These are phyloP conservation scores for Fusarium poae DNA, from an alignment of 2,329 filamentous ascomycete species.

Conservation along the genomic window DNA sequence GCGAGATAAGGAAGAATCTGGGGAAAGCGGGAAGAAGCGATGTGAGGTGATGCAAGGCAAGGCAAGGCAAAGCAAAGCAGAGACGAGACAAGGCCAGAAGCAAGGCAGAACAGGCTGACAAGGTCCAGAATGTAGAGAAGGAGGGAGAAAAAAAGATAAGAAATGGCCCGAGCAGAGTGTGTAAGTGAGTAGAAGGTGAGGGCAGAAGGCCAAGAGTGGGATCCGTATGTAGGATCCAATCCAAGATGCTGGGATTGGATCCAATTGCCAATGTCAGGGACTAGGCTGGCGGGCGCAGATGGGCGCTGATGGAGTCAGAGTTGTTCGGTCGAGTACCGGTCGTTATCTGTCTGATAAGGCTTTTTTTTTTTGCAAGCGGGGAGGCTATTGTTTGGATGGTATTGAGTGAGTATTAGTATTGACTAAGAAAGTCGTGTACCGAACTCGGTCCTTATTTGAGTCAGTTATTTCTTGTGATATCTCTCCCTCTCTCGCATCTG, in stretches of 20 bases:
- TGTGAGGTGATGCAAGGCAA: constrained; percentile 23
- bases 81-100: constrained; percentile 24
- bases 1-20: constrained; percentile 49
- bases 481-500: not conserved
- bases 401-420: constrained; percentile 25
- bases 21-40: constrained; percentile 46
- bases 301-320: constrained; percentile 48
- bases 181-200: constrained; percentile 43
- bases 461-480: constrained; percentile 15
- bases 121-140: constrained; percentile 18
- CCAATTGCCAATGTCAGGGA: constrained; percentile 42
- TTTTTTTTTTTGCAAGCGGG: constrained; percentile 42
- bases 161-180: constrained; percentile 40
- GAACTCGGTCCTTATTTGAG: constrained; percentile 35
- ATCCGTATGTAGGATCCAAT: constrained; percentile 30
- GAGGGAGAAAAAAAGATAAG: constrained; percentile 46
- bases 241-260: constrained; percentile 45
- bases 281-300: constrained; percentile 45
- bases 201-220: constrained; percentile 45
- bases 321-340: constrained; percentile 41
- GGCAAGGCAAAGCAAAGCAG: constrained; percentile 26
- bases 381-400: constrained; percentile 29
- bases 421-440: constrained; percentile 44
- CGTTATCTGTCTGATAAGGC: constrained; percentile 50
- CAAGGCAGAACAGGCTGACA: constrained; percentile 35